These are phyloP conservation scores for Cnidoscolus chayamansa DNA, from an alignment of 441 rosid genomes.

Conservation along the genomic window DNA sequence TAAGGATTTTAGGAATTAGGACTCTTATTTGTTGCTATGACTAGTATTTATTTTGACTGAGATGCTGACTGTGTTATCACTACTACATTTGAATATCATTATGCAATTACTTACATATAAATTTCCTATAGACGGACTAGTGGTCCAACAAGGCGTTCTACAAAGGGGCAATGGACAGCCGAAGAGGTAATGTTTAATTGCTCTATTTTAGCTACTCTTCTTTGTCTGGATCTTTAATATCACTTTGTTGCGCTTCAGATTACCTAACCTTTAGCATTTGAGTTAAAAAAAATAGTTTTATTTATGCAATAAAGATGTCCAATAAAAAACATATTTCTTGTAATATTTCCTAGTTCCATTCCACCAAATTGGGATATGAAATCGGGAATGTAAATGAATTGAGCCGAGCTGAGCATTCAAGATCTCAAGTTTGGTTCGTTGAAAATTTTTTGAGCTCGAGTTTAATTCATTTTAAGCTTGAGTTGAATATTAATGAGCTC, in stretches of 20 bases:
- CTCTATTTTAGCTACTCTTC: background rate
- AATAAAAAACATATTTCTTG: too few relatives aligned
- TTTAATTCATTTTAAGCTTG: too few relatives aligned
- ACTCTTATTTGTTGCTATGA: background rate
- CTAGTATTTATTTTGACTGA: background rate
- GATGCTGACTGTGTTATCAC: background rate
- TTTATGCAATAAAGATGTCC: too few relatives aligned
- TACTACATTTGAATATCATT: conserved; percentile 2
- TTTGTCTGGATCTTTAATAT: background rate
- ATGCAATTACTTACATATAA: background rate
- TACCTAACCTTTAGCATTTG: too few relatives aligned
- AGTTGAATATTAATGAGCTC: too few relatives aligned
- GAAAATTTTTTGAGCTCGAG: too few relatives aligned
- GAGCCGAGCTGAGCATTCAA: too few relatives aligned
- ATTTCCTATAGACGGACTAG: conserved; percentile 70
- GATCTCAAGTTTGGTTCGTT: too few relatives aligned
- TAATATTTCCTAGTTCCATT: too few relatives aligned
- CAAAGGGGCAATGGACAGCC: conserved; percentile 98
- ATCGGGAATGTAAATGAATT: too few relatives aligned
- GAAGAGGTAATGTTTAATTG: conserved; percentile 59
- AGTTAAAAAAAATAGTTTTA: too few relatives aligned
- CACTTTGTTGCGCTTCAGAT: background rate
- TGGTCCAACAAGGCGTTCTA: conserved; percentile 97
- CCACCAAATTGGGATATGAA: too few relatives aligned
- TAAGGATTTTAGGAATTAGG: background rate